A percentile compares a stretch with the other conserved stretches of the same genome.
Conservation (phyloP, 129 eudicot species). For the Escallonia rubra region DNA sequence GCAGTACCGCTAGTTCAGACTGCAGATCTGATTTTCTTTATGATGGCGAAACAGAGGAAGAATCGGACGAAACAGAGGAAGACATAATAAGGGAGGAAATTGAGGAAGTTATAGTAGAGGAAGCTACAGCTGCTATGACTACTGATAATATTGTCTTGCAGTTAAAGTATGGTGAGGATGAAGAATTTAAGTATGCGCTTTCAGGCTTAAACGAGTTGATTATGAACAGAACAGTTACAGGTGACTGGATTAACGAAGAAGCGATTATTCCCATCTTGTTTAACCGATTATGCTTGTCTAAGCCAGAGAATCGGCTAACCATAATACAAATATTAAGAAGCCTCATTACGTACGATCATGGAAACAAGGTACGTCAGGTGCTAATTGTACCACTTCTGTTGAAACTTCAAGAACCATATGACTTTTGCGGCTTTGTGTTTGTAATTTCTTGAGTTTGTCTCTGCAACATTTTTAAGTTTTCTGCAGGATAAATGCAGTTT, state of each 20-base stretch:
- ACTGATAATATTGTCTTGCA: slow-evolving; percentile 54
- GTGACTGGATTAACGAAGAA: slow-evolving; percentile 55
- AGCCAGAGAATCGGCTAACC: slow-evolving; percentile 42
- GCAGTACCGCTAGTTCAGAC: slow-evolving; percentile 39
- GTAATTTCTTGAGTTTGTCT: background rate
- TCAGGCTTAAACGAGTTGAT: slow-evolving; percentile 31
- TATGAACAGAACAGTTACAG: slow-evolving; percentile 29
- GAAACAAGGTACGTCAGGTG: slow-evolving; percentile 41
- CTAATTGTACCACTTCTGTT: too few species aligned
- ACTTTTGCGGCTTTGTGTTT: too few species aligned
- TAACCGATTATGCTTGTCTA: slow-evolving; percentile 50
- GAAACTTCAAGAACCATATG: too few species aligned
- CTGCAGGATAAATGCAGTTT: too few species aligned
- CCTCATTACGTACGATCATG: slow-evolving; percentile 36
- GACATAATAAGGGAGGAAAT: slow-evolving; percentile 7
- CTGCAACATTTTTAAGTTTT: background rate
- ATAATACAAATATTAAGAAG: slow-evolving; percentile 55
- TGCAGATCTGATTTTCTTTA: slow-evolving; percentile 45
- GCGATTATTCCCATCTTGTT: slow-evolving; percentile 46
- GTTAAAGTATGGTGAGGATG: slow-evolving; percentile 73
- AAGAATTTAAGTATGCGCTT: slow-evolving; percentile 47
- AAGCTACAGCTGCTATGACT: slow-evolving; percentile 23
- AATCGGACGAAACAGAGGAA: slow-evolving; percentile 19
- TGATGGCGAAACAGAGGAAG: slow-evolving; percentile 30
- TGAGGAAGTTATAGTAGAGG: slow-evolving; percentile 23